Percentiles rank a stretch among this genome's conserved stretches.
Conservation (phyloP, 139 green algal genomes). For the Coccomyxa sp. region DNA sequence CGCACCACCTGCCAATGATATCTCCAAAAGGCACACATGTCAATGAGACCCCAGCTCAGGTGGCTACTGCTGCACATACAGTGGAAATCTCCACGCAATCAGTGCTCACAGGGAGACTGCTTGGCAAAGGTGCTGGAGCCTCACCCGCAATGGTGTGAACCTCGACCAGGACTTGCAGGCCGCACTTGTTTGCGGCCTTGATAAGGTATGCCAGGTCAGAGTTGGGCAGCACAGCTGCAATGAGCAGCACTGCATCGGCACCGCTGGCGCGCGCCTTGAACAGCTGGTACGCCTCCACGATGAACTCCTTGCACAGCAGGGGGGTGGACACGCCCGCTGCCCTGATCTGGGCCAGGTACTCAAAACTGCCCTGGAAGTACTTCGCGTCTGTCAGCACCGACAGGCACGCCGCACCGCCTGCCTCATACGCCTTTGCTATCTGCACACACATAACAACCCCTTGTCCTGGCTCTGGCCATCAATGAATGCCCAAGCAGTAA, state of each 20-base stretch:
- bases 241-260: constrained; percentile 95
- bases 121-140: background rate
- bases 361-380: constrained; percentile 89
- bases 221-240: constrained; percentile 95
- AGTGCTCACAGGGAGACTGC: too few species aligned
- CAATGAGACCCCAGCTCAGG: too few species aligned
- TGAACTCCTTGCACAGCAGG: constrained; percentile 99
- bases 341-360: constrained; percentile 75
- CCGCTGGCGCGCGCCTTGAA: constrained; percentile 65
- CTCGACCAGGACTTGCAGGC: constrained; percentile 77
- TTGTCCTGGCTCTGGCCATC: background rate
- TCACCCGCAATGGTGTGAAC: constrained; percentile 18
- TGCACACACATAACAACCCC: constrained; percentile 2
- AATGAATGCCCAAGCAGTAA: too few species aligned
- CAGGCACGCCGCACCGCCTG: constrained; percentile 91
- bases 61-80: too few species aligned
- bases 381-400: constrained; percentile 93
- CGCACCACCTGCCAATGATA: too few species aligned
- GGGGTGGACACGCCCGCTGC: constrained; percentile 78
- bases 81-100: too few species aligned
- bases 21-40: too few species aligned
- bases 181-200: constrained; percentile 62
- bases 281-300: constrained; percentile 96
- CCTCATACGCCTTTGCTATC: constrained; percentile 89
- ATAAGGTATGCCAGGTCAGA: constrained; percentile 88